Base-by-base conservation (phyloP, 768 basidiomycete genomes). In the Russula emetica region DNA sequence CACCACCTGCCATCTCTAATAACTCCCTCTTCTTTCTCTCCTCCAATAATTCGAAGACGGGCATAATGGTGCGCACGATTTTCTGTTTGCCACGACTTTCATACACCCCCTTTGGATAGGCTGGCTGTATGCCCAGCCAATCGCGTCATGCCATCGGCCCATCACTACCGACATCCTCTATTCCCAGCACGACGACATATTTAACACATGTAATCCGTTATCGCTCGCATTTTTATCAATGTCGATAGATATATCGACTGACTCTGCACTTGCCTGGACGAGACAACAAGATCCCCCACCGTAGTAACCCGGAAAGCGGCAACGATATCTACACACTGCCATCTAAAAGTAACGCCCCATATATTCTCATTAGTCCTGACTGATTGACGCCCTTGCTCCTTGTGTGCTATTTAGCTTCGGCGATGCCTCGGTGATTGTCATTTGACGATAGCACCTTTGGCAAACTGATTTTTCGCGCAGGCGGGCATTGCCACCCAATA, bases 401-500 rank as follows among this genome's bases (percentile, higher is more conserved):
- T 36, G 36, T 9, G 32, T 14, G 24, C 14, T 28, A 2, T 26
- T 18, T 20, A 66, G 61, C 22, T 58, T 58, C 13, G 61, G 62
- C 9, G 61, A 66, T 42, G 49, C 55, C 36, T 4, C 51, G 40
- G 65, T 63, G 28, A 45, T 32, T 58, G 20, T 45, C 9, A 14
- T 62, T 44, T 28, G 20, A 42, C 14, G 3, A 20, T 28, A 20
- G 7, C n/a, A 9, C 0, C 14, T 44, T 8, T 30, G 42, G 22
- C 22, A 47, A 2, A 20, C 58, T 53, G 30, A 58, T 40, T 34
- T 62, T 51, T 58, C 45, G 50, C 50, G 30, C 16, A 66, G 84
- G 78, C 80, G 68, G 90, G 90, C 22, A 83, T 90, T 8, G 82
- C 88, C 0, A 91, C 90, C 0, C 90, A 92, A 63, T 92, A 90